Evolutionary conservation across 768 basidiomycete genomes (phyloP).

Genomic region (Astraeus odoratus): DNA sequence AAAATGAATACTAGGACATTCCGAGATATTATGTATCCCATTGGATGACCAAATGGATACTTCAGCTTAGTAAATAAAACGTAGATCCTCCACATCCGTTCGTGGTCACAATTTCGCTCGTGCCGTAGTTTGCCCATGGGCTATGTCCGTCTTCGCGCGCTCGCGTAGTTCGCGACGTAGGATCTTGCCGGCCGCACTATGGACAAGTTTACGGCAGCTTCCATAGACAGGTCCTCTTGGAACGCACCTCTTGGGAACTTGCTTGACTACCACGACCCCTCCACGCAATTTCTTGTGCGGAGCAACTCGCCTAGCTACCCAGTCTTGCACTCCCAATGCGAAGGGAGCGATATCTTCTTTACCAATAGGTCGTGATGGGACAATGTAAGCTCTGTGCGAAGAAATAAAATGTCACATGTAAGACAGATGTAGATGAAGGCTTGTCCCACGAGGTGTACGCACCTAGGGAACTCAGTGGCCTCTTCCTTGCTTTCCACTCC

Average conservation of each 20-base stretch:
- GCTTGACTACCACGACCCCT: conserved; percentile 54
- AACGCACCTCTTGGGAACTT: conserved; percentile 26
- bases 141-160: conserved; percentile 48
- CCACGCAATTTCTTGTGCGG: conserved; percentile 76
- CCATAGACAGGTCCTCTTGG: background rate
- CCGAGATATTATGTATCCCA: background rate
- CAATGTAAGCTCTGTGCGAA: conserved; percentile 52
- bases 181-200: conserved; percentile 84
- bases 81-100: background rate
- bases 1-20: background rate
- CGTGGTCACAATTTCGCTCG: conserved; percentile 12
- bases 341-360: conserved; percentile 27
- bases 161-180: conserved; percentile 71
- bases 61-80: background rate
- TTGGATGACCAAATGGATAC: background rate
- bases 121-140: conserved; percentile 16
- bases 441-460: too few relatives aligned
- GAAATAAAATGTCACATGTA: background rate
- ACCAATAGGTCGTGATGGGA: conserved; percentile 13
- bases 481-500: conserved; percentile 60
- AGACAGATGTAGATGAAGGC: background rate
- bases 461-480: conserved; percentile 80
- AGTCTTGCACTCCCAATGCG: conserved; percentile 45
- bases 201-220: background rate
- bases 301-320: conserved; percentile 66